Evolutionary conservation across 73 alveolate genomes (phyloP).

Genomic region (Paramecium octaurelia): DNA sequence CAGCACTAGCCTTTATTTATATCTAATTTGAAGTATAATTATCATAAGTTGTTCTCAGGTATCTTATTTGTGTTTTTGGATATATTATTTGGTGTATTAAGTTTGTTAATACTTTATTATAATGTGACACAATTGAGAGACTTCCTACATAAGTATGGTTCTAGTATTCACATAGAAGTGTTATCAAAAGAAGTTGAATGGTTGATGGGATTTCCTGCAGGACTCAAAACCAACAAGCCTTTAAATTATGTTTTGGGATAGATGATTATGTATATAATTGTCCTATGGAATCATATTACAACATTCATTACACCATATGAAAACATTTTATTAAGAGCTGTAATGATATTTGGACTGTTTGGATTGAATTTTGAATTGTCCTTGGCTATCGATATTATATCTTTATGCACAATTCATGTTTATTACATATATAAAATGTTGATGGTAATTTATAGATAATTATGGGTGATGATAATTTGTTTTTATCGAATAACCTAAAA

Average conservation of each 20-base stretch:
- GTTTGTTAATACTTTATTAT: conserved; percentile 54
- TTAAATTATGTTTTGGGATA: conserved; percentile 72
- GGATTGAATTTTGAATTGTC: conserved; percentile 71
- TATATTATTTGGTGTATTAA: conserved; percentile 63
- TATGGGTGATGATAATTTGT: background rate
- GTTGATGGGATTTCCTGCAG: conserved; percentile 87
- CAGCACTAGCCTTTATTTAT: conserved; percentile 1
- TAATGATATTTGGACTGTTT: conserved; percentile 68
- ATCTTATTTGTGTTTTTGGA: conserved; percentile 62
- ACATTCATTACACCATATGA: conserved; percentile 67
- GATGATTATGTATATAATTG: conserved; percentile 66
- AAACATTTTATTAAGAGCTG: conserved; percentile 57
- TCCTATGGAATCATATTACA: conserved; percentile 71
- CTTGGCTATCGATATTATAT: conserved; percentile 66
- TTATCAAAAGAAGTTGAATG: conserved; percentile 72
- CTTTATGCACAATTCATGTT: conserved; percentile 42
- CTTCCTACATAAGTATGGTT: conserved; percentile 70
- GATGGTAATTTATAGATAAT: background rate
- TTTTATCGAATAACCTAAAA: background rate
- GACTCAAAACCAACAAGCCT: conserved; percentile 80
- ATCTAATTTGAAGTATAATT: background rate
- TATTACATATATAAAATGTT: background rate
- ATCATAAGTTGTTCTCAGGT: conserved; percentile 52
- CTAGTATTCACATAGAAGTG: conserved; percentile 78
- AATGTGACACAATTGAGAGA: conserved; percentile 59